Evolutionary conservation across 495 filamentous ascomycete genomes (phyloP).

Genomic region (Neurospora sp.): DNA sequence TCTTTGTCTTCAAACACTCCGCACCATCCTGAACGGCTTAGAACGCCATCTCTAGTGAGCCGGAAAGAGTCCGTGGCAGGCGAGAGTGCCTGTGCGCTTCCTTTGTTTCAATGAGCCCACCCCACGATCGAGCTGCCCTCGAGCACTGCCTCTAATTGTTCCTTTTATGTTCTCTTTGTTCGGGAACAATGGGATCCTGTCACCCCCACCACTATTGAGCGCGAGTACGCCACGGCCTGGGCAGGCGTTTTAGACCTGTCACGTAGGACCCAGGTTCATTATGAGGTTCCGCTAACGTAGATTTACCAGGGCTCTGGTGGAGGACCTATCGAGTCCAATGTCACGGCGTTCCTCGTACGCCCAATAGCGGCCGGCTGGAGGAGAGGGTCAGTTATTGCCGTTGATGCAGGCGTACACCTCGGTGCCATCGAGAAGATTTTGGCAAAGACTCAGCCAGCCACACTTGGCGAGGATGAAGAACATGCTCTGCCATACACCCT

Average conservation of each 20-base stretch:
- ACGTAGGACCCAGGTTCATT: not conserved
- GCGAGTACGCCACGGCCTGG: not conserved
- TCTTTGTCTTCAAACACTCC: not conserved
- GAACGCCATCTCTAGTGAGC: not conserved
- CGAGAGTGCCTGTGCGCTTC: not conserved
- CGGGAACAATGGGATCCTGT: not conserved
- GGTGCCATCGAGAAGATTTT: slow-evolving; percentile 70
- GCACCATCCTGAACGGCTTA: not conserved
- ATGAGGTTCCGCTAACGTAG: slow-evolving; percentile 12
- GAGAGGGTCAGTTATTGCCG: slow-evolving; percentile 69
- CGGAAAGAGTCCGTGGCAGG: not conserved
- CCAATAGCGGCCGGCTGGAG: slow-evolving; percentile 69
- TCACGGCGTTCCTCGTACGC: slow-evolving; percentile 81
- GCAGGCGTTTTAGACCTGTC: not conserved
- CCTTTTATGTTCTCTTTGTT: not conserved
- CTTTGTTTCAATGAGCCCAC: not conserved
- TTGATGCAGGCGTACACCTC: slow-evolving; percentile 88
- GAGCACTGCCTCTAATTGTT: not conserved
- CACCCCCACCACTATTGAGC: not conserved
- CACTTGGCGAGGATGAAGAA: slow-evolving; percentile 28
- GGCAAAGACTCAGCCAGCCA: slow-evolving; percentile 33
- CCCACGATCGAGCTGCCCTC: not conserved
- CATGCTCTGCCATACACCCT: slow-evolving; percentile 26
- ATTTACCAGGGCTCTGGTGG: slow-evolving; percentile 70
- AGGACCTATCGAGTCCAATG: slow-evolving; percentile 79